Percentiles rank a stretch among this genome's conserved stretches.
phyloP scores from a whole-genome alignment of 202 grass and related monocot genomes.

The Eragrostis tef region DNA sequence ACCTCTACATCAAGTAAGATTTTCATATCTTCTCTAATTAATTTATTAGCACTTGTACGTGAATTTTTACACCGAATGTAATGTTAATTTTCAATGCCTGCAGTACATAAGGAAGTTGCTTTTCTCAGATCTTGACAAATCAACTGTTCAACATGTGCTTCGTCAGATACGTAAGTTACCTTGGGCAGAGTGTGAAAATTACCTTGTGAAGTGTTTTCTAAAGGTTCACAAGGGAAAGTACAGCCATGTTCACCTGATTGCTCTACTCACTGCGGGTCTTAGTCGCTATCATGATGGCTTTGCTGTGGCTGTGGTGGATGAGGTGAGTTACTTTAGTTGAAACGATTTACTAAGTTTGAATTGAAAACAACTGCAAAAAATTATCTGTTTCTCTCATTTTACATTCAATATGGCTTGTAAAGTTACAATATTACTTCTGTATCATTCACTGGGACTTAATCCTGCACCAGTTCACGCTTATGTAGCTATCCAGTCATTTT shows the following conservation, averaged over 20 bases:
- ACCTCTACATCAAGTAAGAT: slow-evolving; percentile 85
- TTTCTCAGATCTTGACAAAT: slow-evolving; percentile 80
- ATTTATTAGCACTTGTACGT: slow-evolving; percentile 19
- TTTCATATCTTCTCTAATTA: slow-evolving; percentile 42
- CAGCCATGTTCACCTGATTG: slow-evolving; percentile 69
- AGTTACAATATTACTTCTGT: neutral
- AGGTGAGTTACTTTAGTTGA: slow-evolving; percentile 52
- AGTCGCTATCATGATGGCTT: slow-evolving; percentile 68
- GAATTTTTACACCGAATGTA: slow-evolving; percentile 31
- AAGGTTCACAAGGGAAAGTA: slow-evolving; percentile 85
- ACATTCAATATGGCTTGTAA: slow-evolving; percentile 11
- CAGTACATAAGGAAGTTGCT: slow-evolving; percentile 89
- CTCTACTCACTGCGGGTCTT: slow-evolving; percentile 63
- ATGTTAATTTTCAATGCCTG: slow-evolving; percentile 30
- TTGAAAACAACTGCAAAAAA: neutral
- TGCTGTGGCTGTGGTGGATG: slow-evolving; percentile 66
- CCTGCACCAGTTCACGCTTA: neutral
- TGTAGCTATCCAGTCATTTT: neutral
- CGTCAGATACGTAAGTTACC: slow-evolving; percentile 70
- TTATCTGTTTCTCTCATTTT: neutral
- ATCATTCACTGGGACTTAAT: slow-evolving; percentile 8
- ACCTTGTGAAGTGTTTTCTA: slow-evolving; percentile 75
- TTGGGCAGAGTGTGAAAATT: slow-evolving; percentile 69
- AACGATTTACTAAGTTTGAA: neutral
- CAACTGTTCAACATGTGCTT: slow-evolving; percentile 66